Conservation (phyloP, 2,329 filamentous ascomycete genomes). For the Trichocomaceae sp. region DNA sequence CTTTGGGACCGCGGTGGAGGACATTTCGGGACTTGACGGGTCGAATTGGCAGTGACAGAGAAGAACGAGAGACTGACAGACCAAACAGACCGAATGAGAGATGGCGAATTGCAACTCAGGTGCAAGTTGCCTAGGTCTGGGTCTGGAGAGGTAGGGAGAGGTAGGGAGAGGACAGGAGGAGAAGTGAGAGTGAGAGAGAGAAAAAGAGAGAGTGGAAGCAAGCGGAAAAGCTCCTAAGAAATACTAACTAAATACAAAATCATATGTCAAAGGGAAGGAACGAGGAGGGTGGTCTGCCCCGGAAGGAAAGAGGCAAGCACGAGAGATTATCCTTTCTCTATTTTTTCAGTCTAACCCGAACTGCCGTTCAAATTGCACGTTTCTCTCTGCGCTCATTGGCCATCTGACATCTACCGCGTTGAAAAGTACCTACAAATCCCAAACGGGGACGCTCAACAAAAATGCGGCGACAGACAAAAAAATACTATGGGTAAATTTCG, state of each 20-base stretch:
- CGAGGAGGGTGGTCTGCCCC: slow-evolving; percentile 4
- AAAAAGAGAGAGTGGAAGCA: background rate
- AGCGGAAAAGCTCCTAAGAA: background rate
- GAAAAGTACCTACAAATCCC: background rate
- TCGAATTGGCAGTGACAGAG: background rate
- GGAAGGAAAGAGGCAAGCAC: background rate
- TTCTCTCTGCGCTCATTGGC: background rate
- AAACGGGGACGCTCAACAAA: background rate
- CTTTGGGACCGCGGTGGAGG: slow-evolving; percentile 44
- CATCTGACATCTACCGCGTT: background rate
- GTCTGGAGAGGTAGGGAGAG: too few relatives aligned
- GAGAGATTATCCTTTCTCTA: background rate
- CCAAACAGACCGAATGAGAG: background rate
- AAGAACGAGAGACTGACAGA: background rate
- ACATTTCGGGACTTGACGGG: slow-evolving; percentile 28
- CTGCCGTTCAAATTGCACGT: background rate
- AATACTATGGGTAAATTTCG: background rate
- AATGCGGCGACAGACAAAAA: background rate
- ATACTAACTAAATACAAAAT: too few relatives aligned
- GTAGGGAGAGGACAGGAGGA: background rate
- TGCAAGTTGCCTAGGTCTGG: background rate
- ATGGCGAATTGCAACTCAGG: background rate
- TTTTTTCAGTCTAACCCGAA: background rate
- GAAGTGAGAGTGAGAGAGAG: background rate
- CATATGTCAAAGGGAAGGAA: slow-evolving; percentile 8